phyloP scores from a whole-genome alignment of 116 monocot species.

The Posidonia oceanica region DNA sequence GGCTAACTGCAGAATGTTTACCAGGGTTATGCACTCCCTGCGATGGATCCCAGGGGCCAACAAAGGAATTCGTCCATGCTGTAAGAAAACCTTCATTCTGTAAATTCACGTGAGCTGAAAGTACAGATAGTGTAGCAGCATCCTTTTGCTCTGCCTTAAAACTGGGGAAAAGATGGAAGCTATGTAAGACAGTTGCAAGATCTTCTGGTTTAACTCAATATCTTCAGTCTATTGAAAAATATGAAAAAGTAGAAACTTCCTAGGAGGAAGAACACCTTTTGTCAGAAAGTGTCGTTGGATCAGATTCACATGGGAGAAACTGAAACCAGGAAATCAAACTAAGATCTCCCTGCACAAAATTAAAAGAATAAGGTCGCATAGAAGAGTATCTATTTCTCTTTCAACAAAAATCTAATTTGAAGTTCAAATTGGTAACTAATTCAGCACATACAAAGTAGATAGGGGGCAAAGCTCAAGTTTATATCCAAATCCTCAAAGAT shows the following conservation, averaged over 20 bases:
- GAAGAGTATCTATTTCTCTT: too few relatives aligned
- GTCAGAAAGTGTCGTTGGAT: conserved; percentile 38
- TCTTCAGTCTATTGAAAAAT: not conserved
- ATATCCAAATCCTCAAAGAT: too few relatives aligned
- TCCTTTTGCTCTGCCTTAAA: conserved; percentile 67
- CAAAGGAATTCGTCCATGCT: conserved; percentile 98
- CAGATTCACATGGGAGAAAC: conserved; percentile 78
- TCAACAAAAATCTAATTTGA: too few relatives aligned
- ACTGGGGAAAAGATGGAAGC: conserved; percentile 16
- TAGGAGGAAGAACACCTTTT: conserved; percentile 35
- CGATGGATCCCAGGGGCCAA: conserved; percentile 99
- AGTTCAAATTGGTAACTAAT: too few relatives aligned
- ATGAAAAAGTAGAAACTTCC: not conserved
- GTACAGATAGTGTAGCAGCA: conserved; percentile 38
- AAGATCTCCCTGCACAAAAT: conserved; percentile 62
- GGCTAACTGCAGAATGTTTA: conserved; percentile 16
- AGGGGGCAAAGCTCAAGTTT: too few relatives aligned
- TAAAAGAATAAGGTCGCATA: not conserved
- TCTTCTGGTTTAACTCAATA: not conserved
- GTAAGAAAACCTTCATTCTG: conserved; percentile 85
- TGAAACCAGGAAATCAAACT: conserved; percentile 87
- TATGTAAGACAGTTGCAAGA: not conserved
- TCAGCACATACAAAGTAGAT: too few relatives aligned
- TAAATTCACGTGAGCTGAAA: conserved; percentile 71
- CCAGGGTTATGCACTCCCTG: conserved; percentile 96